Evolutionary conservation across 2,329 filamentous ascomycete species (phyloP), one percentile per base, ranked within the genome.

Genomic region (Byssothecium circinans): DNA sequence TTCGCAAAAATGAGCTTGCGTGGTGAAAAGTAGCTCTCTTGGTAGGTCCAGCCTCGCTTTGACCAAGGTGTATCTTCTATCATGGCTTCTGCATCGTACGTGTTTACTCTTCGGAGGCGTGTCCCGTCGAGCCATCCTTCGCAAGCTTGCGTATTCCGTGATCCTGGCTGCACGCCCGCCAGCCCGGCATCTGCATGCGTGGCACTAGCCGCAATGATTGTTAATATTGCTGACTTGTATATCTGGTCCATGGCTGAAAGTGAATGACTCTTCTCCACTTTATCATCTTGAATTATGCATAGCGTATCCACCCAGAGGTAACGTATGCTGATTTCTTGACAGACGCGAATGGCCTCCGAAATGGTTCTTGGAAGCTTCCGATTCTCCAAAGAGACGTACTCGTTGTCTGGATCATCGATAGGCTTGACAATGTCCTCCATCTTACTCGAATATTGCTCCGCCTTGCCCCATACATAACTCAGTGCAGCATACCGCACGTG

Each of bases 1-100:
- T 39, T 39, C 20, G 36, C 36, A 25, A 39, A 39, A n/a, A 39
- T 39, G 8, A 39, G 20, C n/a, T 39, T 39, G 2, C 36, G 36
- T 11, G 36, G 36, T 4, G 20, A 25, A 17, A 39, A 39, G 20
- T 39, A 39, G 15, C 20, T 25, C 17, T 39, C 36, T 11, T 39
- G 36, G 25, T 39, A 39, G 12, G 36, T 39, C 34, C 36, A 39
- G 4, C 36, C 36, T 25, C 36, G 36, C n/a, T 25, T 25, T 3
- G 36, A 23, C 36, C 36, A 39, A 23, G 36, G 36, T 8, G 36
- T 39, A 25, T 39, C 20, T 25, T 39, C 36, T 11, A 39, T 39
- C 12, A n/a, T 27, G 22, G 36, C 20, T 15, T 39, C 36, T 17
- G 36, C 19, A 39, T 39, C 36, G 20, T 39, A 39, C 11, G 6